Evolutionary conservation across 306 rosid genomes (phyloP), one percentile per base, ranked within the genome.

Genomic region (Lagenaria siceraria): DNA sequence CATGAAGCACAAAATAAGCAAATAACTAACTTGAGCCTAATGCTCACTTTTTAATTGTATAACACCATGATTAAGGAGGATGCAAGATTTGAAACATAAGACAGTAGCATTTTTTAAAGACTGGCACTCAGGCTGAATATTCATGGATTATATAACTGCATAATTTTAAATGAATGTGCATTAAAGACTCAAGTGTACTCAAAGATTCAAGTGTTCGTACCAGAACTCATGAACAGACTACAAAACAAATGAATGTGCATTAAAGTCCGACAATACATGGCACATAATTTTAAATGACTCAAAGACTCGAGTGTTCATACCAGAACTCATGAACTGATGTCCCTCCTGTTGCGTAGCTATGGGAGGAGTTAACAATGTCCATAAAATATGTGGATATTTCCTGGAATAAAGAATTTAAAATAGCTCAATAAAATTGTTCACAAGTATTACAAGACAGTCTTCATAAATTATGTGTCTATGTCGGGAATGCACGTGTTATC

Each of bases 311-410:
- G 76, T 24, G 53, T 12, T 22, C 75, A 78, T 96, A 96, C 99
- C 99, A 96, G 88, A 86, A 85, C 78, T 96, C 99, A 1, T 51
- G 0, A 79, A 79, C 87, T 21, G 99, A 96, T 78, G 99, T 87
- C 85, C 99, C 99, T 87, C 99, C 99, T 8, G 99, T 96, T 83
- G 99, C 99, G 82, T 90, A 96, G 84, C 86, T 87, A 75, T 96
- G 98, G 78, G 98, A 90, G 69, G 99, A 90, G 88, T 96, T 92
- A 43, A 96, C 82, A 53, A 83, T 8, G 75, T 88, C 86, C 99
- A 96, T 89, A 80, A 96, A 96, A 88, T 84, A 96, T 38, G 81
- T 82, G 53, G 90, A 89, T 17, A 96, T 89, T 52, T 88, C 92
- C 99, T 96, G 83, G 69, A 27, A 83, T 29, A 61, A 61, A 76